Percentiles rank a stretch among this genome's conserved stretches.
Conservation (phyloP, 2,329 filamentous ascomycete species). For the Didymella arachidicola region DNA sequence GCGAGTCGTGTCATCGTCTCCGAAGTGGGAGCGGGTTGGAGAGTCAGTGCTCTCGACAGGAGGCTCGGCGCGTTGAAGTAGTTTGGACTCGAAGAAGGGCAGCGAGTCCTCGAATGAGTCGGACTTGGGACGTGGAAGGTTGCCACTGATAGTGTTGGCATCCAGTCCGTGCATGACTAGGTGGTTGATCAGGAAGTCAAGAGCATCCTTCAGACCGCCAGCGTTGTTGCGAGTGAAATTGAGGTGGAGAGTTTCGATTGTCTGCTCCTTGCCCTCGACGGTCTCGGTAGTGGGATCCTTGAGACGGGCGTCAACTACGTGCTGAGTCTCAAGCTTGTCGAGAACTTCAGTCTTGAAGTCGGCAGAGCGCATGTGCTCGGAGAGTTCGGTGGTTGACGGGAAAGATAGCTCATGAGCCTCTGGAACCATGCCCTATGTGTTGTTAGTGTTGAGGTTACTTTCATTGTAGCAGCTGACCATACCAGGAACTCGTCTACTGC, state of each 20-base stretch:
- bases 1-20: conserved; percentile 74
- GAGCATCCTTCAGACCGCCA: conserved; percentile 91
- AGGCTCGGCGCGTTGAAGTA: conserved; percentile 89
- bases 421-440: conserved; percentile 84
- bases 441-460: conserved; percentile 39
- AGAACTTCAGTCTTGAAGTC: conserved; percentile 83
- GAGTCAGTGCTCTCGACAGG: conserved; percentile 80
- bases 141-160: conserved; percentile 80
- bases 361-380: conserved; percentile 80
- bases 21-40: conserved; percentile 84
- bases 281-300: conserved; percentile 59
- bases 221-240: conserved; percentile 95
- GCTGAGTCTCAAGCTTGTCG: conserved; percentile 85
- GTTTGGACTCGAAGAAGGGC: conserved; percentile 95
- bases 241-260: conserved; percentile 56
- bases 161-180: conserved; percentile 92
- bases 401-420: conserved; percentile 93
- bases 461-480: conserved; percentile 27
- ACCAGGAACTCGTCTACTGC: conserved; percentile 94
- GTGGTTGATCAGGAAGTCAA: conserved; percentile 88
- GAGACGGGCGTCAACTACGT: conserved; percentile 86
- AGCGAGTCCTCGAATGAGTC: conserved; percentile 98
- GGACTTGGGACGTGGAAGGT: conserved; percentile 97
- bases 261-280: conserved; percentile 52
- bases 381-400: conserved; percentile 75